These are phyloP conservation scores for Pseudoturritis turrita DNA, from an alignment of 345 rosid species.

Conservation along the genomic window DNA sequence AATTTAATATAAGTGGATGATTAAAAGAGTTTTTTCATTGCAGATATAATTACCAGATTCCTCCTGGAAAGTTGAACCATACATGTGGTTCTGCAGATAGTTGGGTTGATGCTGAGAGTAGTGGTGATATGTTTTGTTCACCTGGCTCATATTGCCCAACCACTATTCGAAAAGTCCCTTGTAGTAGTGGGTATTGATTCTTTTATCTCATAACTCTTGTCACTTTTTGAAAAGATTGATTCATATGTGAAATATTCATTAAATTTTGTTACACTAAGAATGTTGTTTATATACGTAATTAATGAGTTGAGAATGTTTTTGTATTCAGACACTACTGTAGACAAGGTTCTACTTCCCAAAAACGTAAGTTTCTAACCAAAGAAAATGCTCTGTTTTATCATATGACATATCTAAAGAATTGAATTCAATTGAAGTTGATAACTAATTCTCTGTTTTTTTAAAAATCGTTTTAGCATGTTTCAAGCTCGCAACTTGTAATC, in stretches of 20 bases:
- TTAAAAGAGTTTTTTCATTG: not conserved
- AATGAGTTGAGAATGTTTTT: not conserved
- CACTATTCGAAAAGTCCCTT: conserved; percentile 48
- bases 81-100: conserved; percentile 76
- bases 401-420: not conserved
- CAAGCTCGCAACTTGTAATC: conserved; percentile 67
- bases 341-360: conserved; percentile 64
- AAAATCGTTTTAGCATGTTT: conserved; percentile 56
- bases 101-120: conserved; percentile 58
- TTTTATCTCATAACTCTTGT: conserved; percentile 34
- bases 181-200: conserved; percentile 79
- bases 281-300: not conserved
- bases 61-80: conserved; percentile 63
- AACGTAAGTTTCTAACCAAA: conserved; percentile 39
- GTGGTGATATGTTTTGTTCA: conserved; percentile 68
- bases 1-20: not conserved
- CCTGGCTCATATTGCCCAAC: conserved; percentile 88
- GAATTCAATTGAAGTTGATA: not conserved
- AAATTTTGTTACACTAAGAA: not conserved
- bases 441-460: not conserved
- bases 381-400: not conserved
- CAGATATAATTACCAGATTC: conserved; percentile 79
- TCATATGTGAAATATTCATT: not conserved
- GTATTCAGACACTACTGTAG: conserved; percentile 67
- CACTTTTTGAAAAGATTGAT: not conserved